Conservation (phyloP, 768 basidiomycete genomes). For the Punctularia strigosozonata region DNA sequence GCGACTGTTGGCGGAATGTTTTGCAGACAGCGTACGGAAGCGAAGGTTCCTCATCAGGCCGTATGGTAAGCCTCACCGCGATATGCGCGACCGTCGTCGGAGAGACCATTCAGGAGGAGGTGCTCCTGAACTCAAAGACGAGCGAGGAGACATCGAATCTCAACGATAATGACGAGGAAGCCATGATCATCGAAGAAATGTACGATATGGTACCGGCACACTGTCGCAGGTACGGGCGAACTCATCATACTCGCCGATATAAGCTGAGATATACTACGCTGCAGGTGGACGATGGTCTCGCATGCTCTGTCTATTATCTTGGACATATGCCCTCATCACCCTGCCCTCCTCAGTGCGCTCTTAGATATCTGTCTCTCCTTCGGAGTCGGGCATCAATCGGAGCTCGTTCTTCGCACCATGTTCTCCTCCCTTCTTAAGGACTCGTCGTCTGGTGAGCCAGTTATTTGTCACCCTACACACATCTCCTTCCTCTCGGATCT, state of each 20-base stretch:
- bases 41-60: background rate
- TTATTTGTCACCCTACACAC: slow-evolving; percentile 33
- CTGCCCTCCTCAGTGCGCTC: slow-evolving; percentile 34
- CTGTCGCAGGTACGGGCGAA: slow-evolving; percentile 33
- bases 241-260: background rate
- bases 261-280: background rate
- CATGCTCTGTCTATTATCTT: slow-evolving; percentile 42
- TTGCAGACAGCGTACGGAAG: slow-evolving; percentile 23
- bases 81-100: slow-evolving; percentile 39
- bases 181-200: slow-evolving; percentile 23
- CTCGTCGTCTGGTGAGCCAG: slow-evolving; percentile 17
- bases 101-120: slow-evolving; percentile 26
- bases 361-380: slow-evolving; percentile 39
- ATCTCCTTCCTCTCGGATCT: slow-evolving; percentile 35
- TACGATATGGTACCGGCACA: slow-evolving; percentile 43
- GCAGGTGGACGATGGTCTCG: slow-evolving; percentile 36
- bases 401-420: slow-evolving; percentile 27
- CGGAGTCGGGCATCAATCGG: slow-evolving; percentile 30
- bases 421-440: slow-evolving; percentile 28
- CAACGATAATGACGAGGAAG: slow-evolving; percentile 7
- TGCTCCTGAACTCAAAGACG: slow-evolving; percentile 8
- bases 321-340: slow-evolving; percentile 30
- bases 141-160: slow-evolving; percentile 16
- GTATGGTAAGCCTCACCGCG: slow-evolving; percentile 27
- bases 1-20: slow-evolving; percentile 44